Evolutionary conservation across 108 stramenopile species (phyloP).

Genomic region (Skeletonema potamos): DNA sequence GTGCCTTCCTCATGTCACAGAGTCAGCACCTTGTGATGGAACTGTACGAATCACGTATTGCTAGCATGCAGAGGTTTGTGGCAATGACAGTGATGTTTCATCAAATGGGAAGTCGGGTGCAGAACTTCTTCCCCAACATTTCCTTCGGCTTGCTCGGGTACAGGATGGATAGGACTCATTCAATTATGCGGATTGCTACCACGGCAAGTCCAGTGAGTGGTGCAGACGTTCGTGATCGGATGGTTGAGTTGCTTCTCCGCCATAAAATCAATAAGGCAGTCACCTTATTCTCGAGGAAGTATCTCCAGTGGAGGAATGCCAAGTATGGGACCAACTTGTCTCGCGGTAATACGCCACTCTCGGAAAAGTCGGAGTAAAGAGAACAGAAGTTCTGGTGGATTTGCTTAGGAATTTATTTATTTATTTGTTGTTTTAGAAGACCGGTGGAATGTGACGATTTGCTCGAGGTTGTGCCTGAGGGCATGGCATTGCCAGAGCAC

Average conservation of each 20-base stretch:
- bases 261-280: not conserved
- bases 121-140: conserved; percentile 57
- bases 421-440: too few relatives aligned
- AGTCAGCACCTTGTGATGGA: conserved; percentile 59
- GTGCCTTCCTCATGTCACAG: conserved; percentile 49
- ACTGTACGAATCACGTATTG: conserved; percentile 77
- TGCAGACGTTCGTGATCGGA: conserved; percentile 21
- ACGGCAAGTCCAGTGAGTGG: conserved; percentile 75
- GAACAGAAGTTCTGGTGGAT: not conserved
- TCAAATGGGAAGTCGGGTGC: conserved; percentile 70
- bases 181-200: conserved; percentile 69
- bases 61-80: conserved; percentile 76
- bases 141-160: conserved; percentile 65
- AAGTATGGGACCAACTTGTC: not conserved
- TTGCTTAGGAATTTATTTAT: too few relatives aligned
- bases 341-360: not conserved
- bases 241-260: not conserved
- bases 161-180: conserved; percentile 67
- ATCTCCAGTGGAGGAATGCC: not conserved
- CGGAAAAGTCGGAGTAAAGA: not conserved
- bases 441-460: too few relatives aligned
- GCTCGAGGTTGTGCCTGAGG: too few relatives aligned
- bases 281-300: not conserved
- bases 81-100: conserved; percentile 86
- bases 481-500: too few relatives aligned